These are phyloP conservation scores for Conticribra weissflogii DNA, from an alignment of 108 stramenopile genomes.

Conservation along the genomic window DNA sequence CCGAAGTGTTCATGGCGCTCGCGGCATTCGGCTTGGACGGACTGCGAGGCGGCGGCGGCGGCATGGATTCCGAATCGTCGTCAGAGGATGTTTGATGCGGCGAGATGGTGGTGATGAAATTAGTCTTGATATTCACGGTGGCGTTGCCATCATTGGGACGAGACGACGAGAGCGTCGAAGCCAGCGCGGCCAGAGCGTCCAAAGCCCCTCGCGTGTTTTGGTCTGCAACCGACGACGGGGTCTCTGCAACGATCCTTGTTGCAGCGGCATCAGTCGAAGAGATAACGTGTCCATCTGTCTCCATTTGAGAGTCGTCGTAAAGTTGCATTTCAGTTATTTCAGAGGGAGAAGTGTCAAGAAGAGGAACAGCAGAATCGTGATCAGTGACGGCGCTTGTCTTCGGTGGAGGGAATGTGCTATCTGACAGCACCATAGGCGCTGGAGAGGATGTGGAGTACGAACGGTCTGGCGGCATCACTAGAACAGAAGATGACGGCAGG, in stretches of 20 bases:
- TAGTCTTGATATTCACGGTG: background rate
- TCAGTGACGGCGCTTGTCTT: no score
- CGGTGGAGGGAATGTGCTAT: no score
- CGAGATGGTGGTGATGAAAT: constrained; percentile 1
- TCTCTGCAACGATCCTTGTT: background rate
- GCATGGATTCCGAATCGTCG: constrained; percentile 70
- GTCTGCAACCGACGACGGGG: background rate
- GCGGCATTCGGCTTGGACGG: background rate
- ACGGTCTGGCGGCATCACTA: no score
- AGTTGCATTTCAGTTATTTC: background rate
- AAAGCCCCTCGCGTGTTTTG: constrained; percentile 12
- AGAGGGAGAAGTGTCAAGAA: background rate
- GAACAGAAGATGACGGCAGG: no score
- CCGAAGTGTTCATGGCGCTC: background rate
- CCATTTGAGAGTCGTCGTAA: background rate
- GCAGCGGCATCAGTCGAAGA: background rate
- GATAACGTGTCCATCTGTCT: background rate
- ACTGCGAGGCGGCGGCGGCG: constrained; percentile 63
- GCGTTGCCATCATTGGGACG: background rate
- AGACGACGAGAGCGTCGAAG: constrained; percentile 13
- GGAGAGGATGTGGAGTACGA: no score
- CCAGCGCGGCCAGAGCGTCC: constrained; percentile 31
- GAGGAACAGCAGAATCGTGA: no score
- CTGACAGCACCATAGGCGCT: no score
- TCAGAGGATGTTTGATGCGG: constrained; percentile 52